Percentiles rank a stretch among this genome's conserved stretches.
Conservation (phyloP, 441 rosid genomes). For the Gossypium laxum region DNA sequence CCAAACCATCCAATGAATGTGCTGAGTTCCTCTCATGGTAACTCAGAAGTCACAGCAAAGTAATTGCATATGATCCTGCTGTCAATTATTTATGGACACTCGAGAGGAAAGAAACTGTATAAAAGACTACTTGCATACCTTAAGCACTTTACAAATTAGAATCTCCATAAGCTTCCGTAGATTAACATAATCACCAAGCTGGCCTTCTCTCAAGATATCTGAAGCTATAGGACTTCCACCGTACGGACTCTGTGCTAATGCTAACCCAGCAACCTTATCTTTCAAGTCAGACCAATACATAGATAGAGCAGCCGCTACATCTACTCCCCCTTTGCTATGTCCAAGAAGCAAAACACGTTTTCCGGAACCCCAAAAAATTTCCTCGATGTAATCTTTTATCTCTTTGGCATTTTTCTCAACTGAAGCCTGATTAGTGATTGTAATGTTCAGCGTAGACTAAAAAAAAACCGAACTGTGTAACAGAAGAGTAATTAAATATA, state of each 20-base stretch:
- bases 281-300: constrained; percentile 84
- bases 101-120: background rate
- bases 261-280: constrained; percentile 87
- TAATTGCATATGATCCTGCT: constrained; percentile 3
- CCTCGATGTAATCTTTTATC: constrained; percentile 87
- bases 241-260: constrained; percentile 80
- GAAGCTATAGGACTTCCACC: constrained; percentile 92
- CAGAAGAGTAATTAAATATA: constrained; percentile 20
- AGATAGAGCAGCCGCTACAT: constrained; percentile 86
- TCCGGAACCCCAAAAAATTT: constrained; percentile 80
- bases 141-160: constrained; percentile 76
- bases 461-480: background rate
- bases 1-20: background rate
- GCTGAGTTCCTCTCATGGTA: background rate
- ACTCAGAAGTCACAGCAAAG: background rate
- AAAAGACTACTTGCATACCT: constrained; percentile 35
- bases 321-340: constrained; percentile 97
- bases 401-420: constrained; percentile 91
- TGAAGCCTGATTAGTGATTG: constrained; percentile 53
- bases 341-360: constrained; percentile 85
- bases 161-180: constrained; percentile 76
- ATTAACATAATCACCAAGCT: constrained; percentile 83
- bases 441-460: constrained; percentile 20
- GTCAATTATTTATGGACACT: background rate
- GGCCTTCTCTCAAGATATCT: constrained; percentile 84